These are phyloP conservation scores for Calonectria crousiana DNA, from an alignment of 2,329 filamentous ascomycete genomes.

Conservation along the genomic window DNA sequence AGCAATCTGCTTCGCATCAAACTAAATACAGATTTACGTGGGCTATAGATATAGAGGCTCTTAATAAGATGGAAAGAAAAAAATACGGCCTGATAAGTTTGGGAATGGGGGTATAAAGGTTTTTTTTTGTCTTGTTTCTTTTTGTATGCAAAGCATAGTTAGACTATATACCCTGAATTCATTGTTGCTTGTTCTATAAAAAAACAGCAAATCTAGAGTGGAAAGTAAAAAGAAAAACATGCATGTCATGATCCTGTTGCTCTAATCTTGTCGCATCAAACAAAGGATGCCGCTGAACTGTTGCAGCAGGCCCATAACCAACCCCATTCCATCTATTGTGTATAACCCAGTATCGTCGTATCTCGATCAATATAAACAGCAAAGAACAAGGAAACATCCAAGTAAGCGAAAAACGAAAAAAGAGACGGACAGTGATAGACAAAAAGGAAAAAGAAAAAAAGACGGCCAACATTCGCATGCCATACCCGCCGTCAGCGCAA, in stretches of 20 bases:
- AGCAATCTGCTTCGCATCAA: not conserved
- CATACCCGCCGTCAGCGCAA: not conserved
- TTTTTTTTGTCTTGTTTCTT: constrained; percentile 15
- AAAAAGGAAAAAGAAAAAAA: not conserved
- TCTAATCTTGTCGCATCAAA: constrained; percentile 17
- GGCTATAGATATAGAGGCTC: constrained; percentile 4
- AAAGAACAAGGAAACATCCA: constrained; percentile 6
- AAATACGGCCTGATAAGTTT: not conserved
- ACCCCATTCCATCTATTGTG: not conserved
- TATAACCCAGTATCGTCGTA: constrained; percentile 25
- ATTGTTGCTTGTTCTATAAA: constrained; percentile 2
- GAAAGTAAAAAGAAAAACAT: constrained; percentile 18
- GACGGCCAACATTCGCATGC: constrained; percentile 6
- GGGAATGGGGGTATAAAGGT: constrained; percentile 15
- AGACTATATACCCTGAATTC: constrained; percentile 41
- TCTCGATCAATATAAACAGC: constrained; percentile 13
- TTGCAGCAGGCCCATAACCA: constrained; percentile 25
- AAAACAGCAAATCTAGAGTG: not conserved
- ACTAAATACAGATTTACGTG: not conserved
- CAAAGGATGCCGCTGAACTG: constrained; percentile 27
- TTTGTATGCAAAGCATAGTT: constrained; percentile 34
- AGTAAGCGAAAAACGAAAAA: not conserved
- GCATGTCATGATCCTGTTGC: constrained; percentile 25
- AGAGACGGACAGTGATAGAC: not conserved
- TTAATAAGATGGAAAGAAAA: not conserved